Conservation (phyloP, 352 stramenopile genomes). For the Halophytophthora batemanensis region DNA sequence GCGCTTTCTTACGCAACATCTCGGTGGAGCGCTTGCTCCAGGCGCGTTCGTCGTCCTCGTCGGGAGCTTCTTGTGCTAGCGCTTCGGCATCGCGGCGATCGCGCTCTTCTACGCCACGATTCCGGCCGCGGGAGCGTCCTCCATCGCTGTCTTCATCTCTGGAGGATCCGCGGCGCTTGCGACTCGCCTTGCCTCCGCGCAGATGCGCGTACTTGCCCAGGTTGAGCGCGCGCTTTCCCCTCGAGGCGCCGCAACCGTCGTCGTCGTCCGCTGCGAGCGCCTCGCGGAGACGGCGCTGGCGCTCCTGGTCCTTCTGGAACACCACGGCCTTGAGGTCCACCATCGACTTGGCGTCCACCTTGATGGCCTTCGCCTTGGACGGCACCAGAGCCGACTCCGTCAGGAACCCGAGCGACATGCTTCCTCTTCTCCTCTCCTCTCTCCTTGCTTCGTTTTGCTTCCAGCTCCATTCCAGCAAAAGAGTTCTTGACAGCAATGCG, state of each 20-base stretch:
- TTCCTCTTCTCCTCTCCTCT: constrained; percentile 1
- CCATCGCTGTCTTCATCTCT: constrained; percentile 22
- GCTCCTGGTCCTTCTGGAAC: constrained; percentile 81
- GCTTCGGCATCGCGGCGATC: constrained; percentile 47
- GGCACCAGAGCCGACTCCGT: constrained; percentile 90
- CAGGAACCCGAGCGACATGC: constrained; percentile 90
- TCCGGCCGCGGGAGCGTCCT: constrained; percentile 17
- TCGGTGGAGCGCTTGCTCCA: constrained; percentile 52
- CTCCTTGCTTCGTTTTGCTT: no score
- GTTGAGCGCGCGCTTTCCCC: constrained; percentile 12
- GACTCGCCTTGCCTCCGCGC: constrained; percentile 27
- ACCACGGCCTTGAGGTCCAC: constrained; percentile 82
- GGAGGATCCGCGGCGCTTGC: constrained; percentile 10
- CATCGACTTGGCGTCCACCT: constrained; percentile 81
- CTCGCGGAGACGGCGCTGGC: constrained; percentile 46
- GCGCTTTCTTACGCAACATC: constrained; percentile 68
- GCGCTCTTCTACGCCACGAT: constrained; percentile 59
- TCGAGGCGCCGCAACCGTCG: background rate
- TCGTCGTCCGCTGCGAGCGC: constrained; percentile 26
- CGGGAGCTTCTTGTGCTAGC: constrained; percentile 36
- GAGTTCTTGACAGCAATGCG: no score
- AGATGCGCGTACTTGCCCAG: constrained; percentile 50
- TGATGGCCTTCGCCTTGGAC: constrained; percentile 88
- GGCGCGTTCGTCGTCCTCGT: constrained; percentile 62
- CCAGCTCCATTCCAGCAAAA: no score